Percentiles rank a stretch among this genome's conserved stretches.
Evolutionary conservation across 371 early-diverging fungal species (phyloP).

Genomic region (Coemansia sp.): DNA sequence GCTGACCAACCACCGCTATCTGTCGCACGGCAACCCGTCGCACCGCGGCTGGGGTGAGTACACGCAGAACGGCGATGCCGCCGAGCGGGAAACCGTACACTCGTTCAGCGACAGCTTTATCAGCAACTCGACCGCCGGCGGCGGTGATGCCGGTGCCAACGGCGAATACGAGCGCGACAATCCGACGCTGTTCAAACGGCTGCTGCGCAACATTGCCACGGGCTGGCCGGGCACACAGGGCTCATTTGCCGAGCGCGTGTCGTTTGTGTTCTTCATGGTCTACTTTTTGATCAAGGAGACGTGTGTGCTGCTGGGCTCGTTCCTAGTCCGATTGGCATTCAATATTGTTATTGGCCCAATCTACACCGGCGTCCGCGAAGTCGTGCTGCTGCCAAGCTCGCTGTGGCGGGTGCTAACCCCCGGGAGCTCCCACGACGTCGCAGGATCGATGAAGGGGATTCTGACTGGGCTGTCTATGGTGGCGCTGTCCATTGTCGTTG

Average conservation of each 20-base stretch:
- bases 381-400: constrained; percentile 26
- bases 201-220: constrained; percentile 39
- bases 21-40: constrained; percentile 16
- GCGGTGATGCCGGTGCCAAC: neutral
- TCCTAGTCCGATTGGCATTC: constrained; percentile 20
- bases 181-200: constrained; percentile 38
- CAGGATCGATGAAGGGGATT: constrained; percentile 23
- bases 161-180: constrained; percentile 35
- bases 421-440: constrained; percentile 29
- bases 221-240: constrained; percentile 44
- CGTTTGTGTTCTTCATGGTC: constrained; percentile 43
- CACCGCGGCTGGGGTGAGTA: constrained; percentile 49
- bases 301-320: constrained; percentile 15
- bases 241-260: constrained; percentile 33
- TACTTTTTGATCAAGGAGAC: constrained; percentile 47
- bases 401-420: constrained; percentile 28
- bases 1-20: constrained; percentile 30
- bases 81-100: constrained; percentile 24
- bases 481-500: constrained; percentile 31
- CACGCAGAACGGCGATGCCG: constrained; percentile 10
- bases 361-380: constrained; percentile 31
- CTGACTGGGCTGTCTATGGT: constrained; percentile 31
- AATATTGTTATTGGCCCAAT: constrained; percentile 20
- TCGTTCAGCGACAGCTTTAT: constrained; percentile 46
- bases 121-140: constrained; percentile 41